phyloP scores from a whole-genome alignment of 805 yeast genomes.

The Wickerhamiella dianesei region DNA sequence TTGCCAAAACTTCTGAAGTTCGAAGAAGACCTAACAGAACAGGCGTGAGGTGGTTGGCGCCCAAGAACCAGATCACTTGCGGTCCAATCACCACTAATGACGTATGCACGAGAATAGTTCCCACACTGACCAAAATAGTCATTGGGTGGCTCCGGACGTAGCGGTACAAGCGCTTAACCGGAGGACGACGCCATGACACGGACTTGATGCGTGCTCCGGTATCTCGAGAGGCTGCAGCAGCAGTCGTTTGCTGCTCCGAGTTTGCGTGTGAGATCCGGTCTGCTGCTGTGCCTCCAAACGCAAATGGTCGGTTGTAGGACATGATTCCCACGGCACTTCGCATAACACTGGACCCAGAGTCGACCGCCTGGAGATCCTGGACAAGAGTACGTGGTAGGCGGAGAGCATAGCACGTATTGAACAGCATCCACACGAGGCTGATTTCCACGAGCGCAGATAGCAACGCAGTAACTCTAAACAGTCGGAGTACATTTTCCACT shows the following conservation, averaged over 20 bases:
- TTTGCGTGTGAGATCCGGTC: neutral
- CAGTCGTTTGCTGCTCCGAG: neutral
- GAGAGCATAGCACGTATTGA: conserved; percentile 19
- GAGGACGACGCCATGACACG: conserved; percentile 4
- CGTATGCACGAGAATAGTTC: conserved; percentile 12
- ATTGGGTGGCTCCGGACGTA: conserved; percentile 16
- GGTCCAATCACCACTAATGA: conserved; percentile 17
- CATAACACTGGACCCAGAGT: neutral
- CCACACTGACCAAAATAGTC: conserved; percentile 16
- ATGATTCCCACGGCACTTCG: neutral
- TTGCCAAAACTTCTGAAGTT: conserved; percentile 12
- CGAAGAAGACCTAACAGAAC: conserved; percentile 8
- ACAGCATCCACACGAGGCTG: conserved; percentile 14
- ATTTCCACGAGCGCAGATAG: conserved; percentile 13
- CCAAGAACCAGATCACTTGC: conserved; percentile 15
- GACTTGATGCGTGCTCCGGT: neutral
- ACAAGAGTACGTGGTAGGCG: conserved; percentile 14
- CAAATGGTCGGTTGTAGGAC: neutral
- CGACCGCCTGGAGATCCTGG: neutral
- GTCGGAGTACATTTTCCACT: conserved; percentile 3
- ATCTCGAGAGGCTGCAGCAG: neutral
- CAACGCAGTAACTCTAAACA: conserved; percentile 7
- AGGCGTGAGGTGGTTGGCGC: conserved; percentile 8
- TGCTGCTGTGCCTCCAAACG: conserved; percentile 3
- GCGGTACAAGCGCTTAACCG: conserved; percentile 10